Conservation (phyloP, 2,329 filamentous ascomycete genomes). For the Arachnomyces sp. region DNA sequence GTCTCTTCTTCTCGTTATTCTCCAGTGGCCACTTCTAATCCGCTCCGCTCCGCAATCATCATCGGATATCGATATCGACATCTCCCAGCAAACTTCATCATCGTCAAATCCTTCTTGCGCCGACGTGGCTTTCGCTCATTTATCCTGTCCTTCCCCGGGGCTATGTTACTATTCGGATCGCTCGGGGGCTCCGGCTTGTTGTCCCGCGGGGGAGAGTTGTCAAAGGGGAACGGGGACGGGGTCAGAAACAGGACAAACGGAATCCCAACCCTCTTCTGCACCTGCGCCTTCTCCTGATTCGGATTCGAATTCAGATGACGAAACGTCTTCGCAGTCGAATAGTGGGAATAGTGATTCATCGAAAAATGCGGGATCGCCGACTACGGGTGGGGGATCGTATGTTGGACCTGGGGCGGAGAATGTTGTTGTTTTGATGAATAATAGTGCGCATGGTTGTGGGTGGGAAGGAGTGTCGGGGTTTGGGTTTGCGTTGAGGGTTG, state of each 20-base stretch:
- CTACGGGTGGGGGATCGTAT: no score
- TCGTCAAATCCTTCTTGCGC: conserved; percentile 4
- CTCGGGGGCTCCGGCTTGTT: conserved; percentile 19
- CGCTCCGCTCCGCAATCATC: no score
- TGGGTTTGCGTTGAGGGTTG: neutral
- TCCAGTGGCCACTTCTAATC: no score
- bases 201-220: conserved; percentile 20
- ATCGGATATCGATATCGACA: no score
- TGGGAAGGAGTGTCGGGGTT: neutral
- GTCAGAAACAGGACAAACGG: neutral
- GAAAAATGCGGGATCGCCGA: no score
- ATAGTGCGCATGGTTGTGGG: neutral
- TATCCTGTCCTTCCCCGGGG: conserved; percentile 7
- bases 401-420: conserved; percentile 1
- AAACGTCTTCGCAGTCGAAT: neutral
- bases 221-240: neutral
- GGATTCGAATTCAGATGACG: neutral
- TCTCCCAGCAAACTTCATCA: no score
- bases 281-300: neutral
- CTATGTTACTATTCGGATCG: conserved; percentile 19
- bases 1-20: no score
- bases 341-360: neutral
- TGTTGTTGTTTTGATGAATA: conserved; percentile 3
- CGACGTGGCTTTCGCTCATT: neutral
- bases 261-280: neutral